Evolutionary conservation across 1,284 basidiomycete species (phyloP).

Genomic region (Rhodotorula sp.): DNA sequence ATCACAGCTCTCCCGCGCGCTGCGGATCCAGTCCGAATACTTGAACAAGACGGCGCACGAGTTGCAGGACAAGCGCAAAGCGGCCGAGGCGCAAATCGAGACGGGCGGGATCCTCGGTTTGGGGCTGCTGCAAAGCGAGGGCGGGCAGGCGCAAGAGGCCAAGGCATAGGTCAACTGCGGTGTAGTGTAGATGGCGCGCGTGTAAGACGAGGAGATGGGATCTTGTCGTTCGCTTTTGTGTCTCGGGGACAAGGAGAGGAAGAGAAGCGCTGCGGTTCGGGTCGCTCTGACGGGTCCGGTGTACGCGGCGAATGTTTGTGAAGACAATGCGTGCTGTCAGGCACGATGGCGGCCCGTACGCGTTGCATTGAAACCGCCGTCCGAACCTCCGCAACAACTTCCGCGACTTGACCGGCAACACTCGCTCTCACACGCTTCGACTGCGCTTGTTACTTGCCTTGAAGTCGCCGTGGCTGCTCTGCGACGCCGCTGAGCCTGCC

Average conservation of each 20-base stretch:
- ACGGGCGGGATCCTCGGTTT: conserved; percentile 32
- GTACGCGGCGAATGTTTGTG: no score
- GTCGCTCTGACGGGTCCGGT: no score
- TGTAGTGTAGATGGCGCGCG: background rate
- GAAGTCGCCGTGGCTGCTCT: no score
- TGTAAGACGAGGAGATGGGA: background rate
- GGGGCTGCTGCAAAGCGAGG: conserved; percentile 20
- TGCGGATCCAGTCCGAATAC: conserved; percentile 44
- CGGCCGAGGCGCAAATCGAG: conserved; percentile 27
- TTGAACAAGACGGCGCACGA: conserved; percentile 39
- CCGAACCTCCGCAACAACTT: no score
- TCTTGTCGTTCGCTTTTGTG: background rate
- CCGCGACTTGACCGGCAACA: no score
- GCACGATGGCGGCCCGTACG: no score
- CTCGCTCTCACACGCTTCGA: no score
- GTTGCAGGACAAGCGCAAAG: conserved; percentile 38
- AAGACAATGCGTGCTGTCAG: no score
- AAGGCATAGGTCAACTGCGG: background rate
- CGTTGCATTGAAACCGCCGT: no score
- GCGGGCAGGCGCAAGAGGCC: background rate
- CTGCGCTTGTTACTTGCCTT: no score
- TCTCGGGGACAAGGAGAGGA: background rate
- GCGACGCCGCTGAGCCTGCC: no score
- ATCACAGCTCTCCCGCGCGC: conserved; percentile 40
- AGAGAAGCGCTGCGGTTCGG: no score